These are phyloP conservation scores for Apostasia ramifera DNA, from an alignment of 106 monocot genomes.

Conservation along the genomic window DNA sequence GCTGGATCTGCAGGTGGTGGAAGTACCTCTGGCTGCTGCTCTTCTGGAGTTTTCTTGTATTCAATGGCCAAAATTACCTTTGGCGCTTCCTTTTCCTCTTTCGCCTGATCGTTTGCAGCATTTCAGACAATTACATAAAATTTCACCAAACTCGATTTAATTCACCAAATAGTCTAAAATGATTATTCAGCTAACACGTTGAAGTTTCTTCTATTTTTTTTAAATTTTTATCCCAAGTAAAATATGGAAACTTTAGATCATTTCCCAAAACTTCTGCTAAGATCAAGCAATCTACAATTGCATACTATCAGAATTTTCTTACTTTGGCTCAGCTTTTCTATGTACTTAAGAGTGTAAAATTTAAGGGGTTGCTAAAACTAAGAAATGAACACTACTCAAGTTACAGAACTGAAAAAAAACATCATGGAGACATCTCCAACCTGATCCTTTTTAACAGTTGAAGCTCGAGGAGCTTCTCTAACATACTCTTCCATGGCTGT, in stretches of 20 bases:
- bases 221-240: too few relatives aligned
- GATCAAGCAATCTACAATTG: too few relatives aligned
- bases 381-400: neutral
- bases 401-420: neutral
- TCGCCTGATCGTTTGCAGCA: slow-evolving; percentile 13
- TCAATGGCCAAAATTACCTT: slow-evolving; percentile 33
- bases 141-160: neutral
- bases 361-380: too few relatives aligned
- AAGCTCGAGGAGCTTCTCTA: slow-evolving; percentile 65
- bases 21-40: neutral
- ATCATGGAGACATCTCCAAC: slow-evolving; percentile 11
- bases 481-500: slow-evolving; percentile 92
- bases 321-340: too few relatives aligned
- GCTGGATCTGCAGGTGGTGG: slow-evolving; percentile 11
- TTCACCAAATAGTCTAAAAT: too few relatives aligned
- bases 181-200: too few relatives aligned
- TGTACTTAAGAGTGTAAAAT: too few relatives aligned
- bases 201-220: too few relatives aligned
- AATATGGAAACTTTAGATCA: too few relatives aligned
- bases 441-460: slow-evolving; percentile 52
- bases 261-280: too few relatives aligned
- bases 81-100: slow-evolving; percentile 11
- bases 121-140: neutral
- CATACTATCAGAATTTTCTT: too few relatives aligned
- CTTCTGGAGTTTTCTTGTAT: slow-evolving; percentile 20